Percentiles rank a stretch among this genome's conserved stretches.
phyloP scores from a whole-genome alignment of 805 yeast genomes.

The Candida tibetensis region DNA sequence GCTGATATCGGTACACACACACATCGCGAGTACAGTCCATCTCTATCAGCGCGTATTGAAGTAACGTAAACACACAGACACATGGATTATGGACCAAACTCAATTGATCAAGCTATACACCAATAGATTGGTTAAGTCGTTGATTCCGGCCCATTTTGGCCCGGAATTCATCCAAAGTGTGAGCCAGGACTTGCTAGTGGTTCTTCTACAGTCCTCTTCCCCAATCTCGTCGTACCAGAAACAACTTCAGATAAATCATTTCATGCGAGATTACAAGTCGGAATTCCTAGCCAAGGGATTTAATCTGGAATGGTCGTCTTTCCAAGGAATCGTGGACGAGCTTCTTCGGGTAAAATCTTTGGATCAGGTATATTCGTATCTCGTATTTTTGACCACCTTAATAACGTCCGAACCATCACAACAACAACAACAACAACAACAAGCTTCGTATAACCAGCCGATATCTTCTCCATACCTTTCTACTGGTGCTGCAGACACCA shows the following conservation, averaged over 20 bases:
- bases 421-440: conserved; percentile 1
- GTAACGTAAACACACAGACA: neutral
- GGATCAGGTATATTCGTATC: conserved; percentile 35
- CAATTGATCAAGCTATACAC: conserved; percentile 34
- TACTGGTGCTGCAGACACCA: conserved; percentile 3
- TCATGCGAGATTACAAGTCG: conserved; percentile 21
- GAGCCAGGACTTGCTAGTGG: conserved; percentile 24
- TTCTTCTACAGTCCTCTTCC: conserved; percentile 1
- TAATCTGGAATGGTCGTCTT: conserved; percentile 30
- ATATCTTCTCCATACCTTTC: neutral
- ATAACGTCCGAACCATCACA: conserved; percentile 2
- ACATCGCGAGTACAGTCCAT: neutral
- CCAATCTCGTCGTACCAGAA: conserved; percentile 4
- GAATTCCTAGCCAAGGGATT: conserved; percentile 26
- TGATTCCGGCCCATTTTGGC: conserved; percentile 38
- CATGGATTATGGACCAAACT: conserved; percentile 23
- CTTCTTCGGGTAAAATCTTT: conserved; percentile 25
- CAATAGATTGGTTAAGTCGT: conserved; percentile 32
- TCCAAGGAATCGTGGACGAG: conserved; percentile 29
- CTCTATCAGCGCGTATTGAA: neutral
- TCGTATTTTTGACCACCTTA: conserved; percentile 29
- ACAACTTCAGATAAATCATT: conserved; percentile 16
- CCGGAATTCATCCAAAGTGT: conserved; percentile 31
- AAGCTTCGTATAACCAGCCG: conserved; percentile 1
- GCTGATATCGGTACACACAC: no score